These are phyloP conservation scores for Chenopodium album DNA, from an alignment of 148 eudicot genomes.

Conservation along the genomic window DNA sequence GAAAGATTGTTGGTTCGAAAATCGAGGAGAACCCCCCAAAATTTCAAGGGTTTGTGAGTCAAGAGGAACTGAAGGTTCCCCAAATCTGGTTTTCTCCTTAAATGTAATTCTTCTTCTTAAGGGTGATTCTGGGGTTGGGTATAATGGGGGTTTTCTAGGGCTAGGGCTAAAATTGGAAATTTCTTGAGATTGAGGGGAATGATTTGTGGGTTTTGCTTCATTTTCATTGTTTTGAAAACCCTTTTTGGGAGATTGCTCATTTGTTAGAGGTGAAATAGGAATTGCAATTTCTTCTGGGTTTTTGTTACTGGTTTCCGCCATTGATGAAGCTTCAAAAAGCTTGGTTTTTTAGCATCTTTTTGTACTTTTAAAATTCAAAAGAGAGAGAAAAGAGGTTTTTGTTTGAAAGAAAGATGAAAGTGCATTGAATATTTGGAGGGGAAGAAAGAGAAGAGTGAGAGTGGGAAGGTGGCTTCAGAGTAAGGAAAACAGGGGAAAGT, in stretches of 20 bases:
- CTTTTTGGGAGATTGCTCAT: constrained; percentile 12
- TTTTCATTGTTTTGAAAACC: constrained; percentile 16
- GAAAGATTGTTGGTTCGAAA: constrained; percentile 16
- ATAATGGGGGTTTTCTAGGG: constrained; percentile 46
- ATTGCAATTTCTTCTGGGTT: constrained; percentile 29
- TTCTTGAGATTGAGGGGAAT: constrained; percentile 41
- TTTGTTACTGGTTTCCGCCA: constrained; percentile 13
- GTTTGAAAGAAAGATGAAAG: not conserved
- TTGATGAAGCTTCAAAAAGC: constrained; percentile 10
- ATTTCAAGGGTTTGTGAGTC: constrained; percentile 26
- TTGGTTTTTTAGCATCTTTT: not conserved
- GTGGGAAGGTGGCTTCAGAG: constrained; percentile 4
- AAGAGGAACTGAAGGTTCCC: constrained; percentile 58
- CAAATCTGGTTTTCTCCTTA: constrained; percentile 60
- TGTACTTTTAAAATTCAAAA: not conserved
- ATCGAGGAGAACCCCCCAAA: constrained; percentile 21
- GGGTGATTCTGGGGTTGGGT: constrained; percentile 38
- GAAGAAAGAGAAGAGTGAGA: constrained; percentile 6
- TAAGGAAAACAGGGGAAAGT: not conserved
- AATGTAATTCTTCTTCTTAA: constrained; percentile 40
- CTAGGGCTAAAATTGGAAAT: constrained; percentile 36
- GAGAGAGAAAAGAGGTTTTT: not conserved
- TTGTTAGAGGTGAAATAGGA: constrained; percentile 10
- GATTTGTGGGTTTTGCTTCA: constrained; percentile 8
- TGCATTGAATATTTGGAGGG: not conserved